These are phyloP conservation scores for Ganoderma leucocontextum DNA, from an alignment of 1,284 basidiomycete genomes.

Conservation along the genomic window DNA sequence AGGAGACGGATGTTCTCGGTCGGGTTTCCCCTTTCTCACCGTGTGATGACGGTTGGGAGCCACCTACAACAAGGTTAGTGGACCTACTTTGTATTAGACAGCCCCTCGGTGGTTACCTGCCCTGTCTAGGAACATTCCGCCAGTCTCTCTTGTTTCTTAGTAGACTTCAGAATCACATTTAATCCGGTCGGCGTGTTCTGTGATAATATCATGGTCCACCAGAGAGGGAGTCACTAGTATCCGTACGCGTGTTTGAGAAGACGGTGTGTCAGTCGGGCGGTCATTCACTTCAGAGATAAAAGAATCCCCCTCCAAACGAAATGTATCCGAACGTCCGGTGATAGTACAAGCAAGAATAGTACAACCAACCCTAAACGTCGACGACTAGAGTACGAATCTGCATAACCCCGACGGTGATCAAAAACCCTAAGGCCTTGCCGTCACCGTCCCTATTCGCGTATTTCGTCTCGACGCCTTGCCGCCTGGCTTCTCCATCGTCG, in stretches of 20 bases:
- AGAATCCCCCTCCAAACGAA: constrained; percentile 16
- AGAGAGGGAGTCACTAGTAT: no score
- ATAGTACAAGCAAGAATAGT: constrained; percentile 5
- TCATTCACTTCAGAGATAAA: background rate
- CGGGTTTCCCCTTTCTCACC: no score
- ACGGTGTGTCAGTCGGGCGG: no score
- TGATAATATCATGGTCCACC: no score
- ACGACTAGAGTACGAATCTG: background rate
- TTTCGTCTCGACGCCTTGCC: constrained; percentile 52
- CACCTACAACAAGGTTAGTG: no score
- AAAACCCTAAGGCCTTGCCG: constrained; percentile 25
- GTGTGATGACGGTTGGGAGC: no score
- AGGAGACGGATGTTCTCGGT: no score
- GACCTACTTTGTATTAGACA: background rate
- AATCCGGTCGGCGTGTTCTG: no score
- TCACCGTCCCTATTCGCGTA: constrained; percentile 27
- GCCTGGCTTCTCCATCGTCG: constrained; percentile 54
- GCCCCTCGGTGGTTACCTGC: background rate
- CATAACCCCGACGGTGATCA: background rate
- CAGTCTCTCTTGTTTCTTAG: background rate
- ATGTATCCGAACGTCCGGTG: background rate
- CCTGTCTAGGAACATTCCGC: background rate
- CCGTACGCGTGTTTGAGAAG: no score
- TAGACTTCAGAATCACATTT: no score
- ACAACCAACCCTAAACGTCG: background rate